Evolutionary conservation across 805 yeast species (phyloP).

Genomic region (Candida multigemmis): DNA sequence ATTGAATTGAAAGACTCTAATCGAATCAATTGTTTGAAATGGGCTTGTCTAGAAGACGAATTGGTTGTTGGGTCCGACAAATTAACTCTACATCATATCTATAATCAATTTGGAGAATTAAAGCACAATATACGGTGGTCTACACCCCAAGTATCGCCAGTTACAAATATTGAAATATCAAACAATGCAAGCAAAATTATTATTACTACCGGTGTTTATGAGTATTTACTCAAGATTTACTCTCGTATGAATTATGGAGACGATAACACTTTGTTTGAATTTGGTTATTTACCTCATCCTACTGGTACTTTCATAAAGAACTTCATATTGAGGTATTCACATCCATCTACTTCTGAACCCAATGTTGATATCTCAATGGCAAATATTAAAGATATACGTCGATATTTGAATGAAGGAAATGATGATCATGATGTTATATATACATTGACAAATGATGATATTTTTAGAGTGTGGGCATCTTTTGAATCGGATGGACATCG

Average conservation of each 20-base stretch:
- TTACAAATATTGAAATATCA: slow-evolving; percentile 48
- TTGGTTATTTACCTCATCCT: slow-evolving; percentile 61
- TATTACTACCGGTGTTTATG: slow-evolving; percentile 55
- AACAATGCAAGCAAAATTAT: slow-evolving; percentile 56
- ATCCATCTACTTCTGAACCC: slow-evolving; percentile 3
- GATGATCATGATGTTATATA: slow-evolving; percentile 39
- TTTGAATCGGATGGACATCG: slow-evolving; percentile 52
- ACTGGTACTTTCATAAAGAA: slow-evolving; percentile 36
- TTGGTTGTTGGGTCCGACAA: slow-evolving; percentile 49
- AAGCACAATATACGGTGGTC: slow-evolving; percentile 33
- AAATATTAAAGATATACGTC: slow-evolving; percentile 23
- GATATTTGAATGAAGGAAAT: slow-evolving; percentile 19
- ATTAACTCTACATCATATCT: slow-evolving; percentile 46
- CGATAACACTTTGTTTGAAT: slow-evolving; percentile 50
- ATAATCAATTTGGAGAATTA: slow-evolving; percentile 36
- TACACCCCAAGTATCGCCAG: slow-evolving; percentile 51
- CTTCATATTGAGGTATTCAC: slow-evolving; percentile 45
- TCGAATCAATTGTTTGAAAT: slow-evolving; percentile 33
- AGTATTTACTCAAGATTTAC: slow-evolving; percentile 71
- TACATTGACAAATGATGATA: slow-evolving; percentile 52
- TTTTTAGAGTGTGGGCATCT: slow-evolving; percentile 62
- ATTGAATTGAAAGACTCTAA: slow-evolving; percentile 7
- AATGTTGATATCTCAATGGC: slow-evolving; percentile 19
- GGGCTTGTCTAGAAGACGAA: slow-evolving; percentile 50
- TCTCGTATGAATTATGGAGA: slow-evolving; percentile 60